phyloP scores from a whole-genome alignment of 257 asterid genomes.

The Fraxinus anomala region DNA sequence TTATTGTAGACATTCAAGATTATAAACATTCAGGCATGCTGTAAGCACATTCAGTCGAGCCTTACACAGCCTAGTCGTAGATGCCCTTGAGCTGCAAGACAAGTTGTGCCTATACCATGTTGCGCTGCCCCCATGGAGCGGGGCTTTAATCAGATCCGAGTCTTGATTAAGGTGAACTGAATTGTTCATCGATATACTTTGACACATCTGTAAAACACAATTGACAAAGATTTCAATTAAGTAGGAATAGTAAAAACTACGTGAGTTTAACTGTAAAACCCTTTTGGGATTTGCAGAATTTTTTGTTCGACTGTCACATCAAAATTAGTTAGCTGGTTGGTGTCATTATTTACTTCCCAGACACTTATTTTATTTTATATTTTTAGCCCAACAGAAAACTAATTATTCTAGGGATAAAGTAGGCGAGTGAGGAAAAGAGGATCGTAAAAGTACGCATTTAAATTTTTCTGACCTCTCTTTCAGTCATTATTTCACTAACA shows the following conservation, averaged over 20 bases:
- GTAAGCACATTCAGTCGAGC: too few relatives aligned
- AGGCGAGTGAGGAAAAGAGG: background rate
- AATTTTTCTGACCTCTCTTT: background rate
- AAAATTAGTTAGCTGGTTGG: slow-evolving; percentile 19
- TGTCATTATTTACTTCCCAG: background rate
- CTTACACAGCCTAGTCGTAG: too few relatives aligned
- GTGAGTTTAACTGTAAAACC: background rate
- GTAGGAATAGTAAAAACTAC: background rate
- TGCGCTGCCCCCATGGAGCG: too few relatives aligned
- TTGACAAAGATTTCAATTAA: background rate
- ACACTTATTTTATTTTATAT: background rate
- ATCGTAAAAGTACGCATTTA: background rate
- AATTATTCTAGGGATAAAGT: background rate
- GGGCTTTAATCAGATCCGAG: too few relatives aligned
- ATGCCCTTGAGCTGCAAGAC: too few relatives aligned
- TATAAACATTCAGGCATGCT: too few relatives aligned
- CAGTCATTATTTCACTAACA: background rate
- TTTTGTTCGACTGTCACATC: slow-evolving; percentile 37
- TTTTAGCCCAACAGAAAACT: background rate
- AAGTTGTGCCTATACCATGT: too few relatives aligned
- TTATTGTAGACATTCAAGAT: too few relatives aligned
- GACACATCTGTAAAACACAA: too few relatives aligned
- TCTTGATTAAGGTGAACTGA: too few relatives aligned
- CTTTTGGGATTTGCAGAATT: slow-evolving; percentile 4
- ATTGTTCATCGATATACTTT: too few relatives aligned